A percentile compares a stretch with the other conserved stretches of the same genome.
Conservation (phyloP, 129 eudicot species). For the Apium graveolens region DNA sequence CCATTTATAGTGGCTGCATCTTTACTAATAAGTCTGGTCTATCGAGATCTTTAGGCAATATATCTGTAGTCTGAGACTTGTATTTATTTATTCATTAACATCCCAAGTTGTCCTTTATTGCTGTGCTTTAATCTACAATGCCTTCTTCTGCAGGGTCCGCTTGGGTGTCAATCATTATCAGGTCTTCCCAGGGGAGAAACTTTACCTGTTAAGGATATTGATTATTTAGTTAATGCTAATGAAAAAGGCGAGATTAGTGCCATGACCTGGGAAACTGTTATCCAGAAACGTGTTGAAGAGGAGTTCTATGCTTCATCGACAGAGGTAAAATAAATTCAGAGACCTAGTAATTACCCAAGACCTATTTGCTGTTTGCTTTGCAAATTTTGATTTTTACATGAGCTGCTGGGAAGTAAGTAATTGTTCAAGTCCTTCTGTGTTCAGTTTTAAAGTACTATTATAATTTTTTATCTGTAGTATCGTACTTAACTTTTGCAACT, state of each 20-base stretch:
- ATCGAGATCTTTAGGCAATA: background rate
- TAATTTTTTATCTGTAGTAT: background rate
- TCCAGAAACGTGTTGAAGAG: slow-evolving; percentile 77
- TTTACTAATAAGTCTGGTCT: background rate
- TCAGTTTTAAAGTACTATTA: background rate
- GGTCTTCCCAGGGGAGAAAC: slow-evolving; percentile 63
- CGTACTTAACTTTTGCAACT: background rate
- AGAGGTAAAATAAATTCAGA: slow-evolving; percentile 41
- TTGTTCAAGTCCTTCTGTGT: background rate
- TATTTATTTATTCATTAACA: background rate
- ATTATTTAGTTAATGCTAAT: slow-evolving; percentile 39
- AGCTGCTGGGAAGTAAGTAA: background rate
- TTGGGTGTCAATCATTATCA: slow-evolving; percentile 80
- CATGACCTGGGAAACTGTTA: slow-evolving; percentile 87
- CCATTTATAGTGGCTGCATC: background rate
- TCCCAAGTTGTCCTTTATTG: background rate
- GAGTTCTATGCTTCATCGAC: slow-evolving; percentile 60
- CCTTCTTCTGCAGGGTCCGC: slow-evolving; percentile 62
- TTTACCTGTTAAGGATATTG: slow-evolving; percentile 43
- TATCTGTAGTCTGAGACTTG: background rate
- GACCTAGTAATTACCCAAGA: background rate
- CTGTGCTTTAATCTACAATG: background rate
- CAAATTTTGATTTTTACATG: slow-evolving; percentile 2
- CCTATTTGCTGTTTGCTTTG: slow-evolving; percentile 6
- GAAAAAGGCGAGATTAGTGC: slow-evolving; percentile 60